Percentiles rank a stretch among this genome's conserved stretches.
Evolutionary conservation across 768 basidiomycete genomes (phyloP).

Genomic region (Porpolomopsis calyptriformis): DNA sequence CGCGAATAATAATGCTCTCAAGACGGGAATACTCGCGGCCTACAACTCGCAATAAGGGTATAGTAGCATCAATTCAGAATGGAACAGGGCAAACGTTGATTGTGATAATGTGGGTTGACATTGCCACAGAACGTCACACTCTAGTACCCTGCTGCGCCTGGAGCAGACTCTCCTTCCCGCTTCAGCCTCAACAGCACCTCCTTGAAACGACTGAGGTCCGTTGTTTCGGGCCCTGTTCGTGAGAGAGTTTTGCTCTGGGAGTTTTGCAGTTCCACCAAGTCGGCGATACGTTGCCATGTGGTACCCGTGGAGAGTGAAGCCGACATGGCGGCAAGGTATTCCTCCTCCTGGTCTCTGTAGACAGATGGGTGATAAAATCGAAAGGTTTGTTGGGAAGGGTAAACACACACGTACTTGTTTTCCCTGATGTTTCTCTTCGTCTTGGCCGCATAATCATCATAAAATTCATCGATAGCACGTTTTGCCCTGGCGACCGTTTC

Average conservation of each 20-base stretch:
- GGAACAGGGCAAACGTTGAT: too few species aligned
- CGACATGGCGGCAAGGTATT: constrained; percentile 62
- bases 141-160: constrained; percentile 89
- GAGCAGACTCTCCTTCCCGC: constrained; percentile 84
- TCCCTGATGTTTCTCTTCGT: constrained; percentile 86
- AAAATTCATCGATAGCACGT: constrained; percentile 80
- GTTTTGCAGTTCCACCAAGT: constrained; percentile 79
- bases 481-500: constrained; percentile 81
- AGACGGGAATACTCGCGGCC: too few species aligned
- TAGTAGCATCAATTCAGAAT: too few species aligned
- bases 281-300: constrained; percentile 92
- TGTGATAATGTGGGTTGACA: too few species aligned
- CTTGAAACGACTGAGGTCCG: constrained; percentile 83
- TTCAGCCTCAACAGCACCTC: constrained; percentile 84
- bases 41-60: too few species aligned
- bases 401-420: constrained; percentile 66
- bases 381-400: neutral
- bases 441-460: constrained; percentile 76
- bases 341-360: constrained; percentile 74
- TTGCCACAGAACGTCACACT: too few species aligned
- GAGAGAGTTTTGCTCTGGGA: constrained; percentile 96
- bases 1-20: too few species aligned
- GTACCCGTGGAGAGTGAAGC: constrained; percentile 79
- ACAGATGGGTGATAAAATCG: neutral
- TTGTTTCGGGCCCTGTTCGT: constrained; percentile 76